These are phyloP conservation scores for Verticillium isaacii DNA, from an alignment of 2,329 filamentous ascomycete genomes.

Conservation along the genomic window DNA sequence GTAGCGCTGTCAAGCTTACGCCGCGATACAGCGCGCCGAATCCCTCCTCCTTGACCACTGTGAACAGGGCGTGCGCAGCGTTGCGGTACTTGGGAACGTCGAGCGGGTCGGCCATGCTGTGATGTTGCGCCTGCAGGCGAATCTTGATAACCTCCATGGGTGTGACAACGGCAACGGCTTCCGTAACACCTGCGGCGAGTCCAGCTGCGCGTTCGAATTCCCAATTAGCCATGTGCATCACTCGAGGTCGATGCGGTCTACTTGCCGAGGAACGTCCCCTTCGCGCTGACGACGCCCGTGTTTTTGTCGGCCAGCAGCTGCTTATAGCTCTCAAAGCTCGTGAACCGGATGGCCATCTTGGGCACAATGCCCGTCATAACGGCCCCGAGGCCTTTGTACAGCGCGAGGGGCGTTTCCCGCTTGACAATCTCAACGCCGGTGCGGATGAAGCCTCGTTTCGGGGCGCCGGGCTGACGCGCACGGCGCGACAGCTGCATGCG, in stretches of 20 bases:
- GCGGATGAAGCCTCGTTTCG: slow-evolving; percentile 79
- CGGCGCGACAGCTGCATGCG: slow-evolving; percentile 96
- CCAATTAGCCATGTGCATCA: background rate
- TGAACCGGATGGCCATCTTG: slow-evolving; percentile 99
- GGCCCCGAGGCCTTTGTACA: slow-evolving; percentile 98
- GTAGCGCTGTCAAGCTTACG: slow-evolving; percentile 85
- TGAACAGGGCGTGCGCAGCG: slow-evolving; percentile 77
- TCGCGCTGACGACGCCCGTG: slow-evolving; percentile 63
- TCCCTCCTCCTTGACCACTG: slow-evolving; percentile 88
- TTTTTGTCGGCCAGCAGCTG: slow-evolving; percentile 66
- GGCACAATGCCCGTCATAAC: slow-evolving; percentile 94
- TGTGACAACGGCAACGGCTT: slow-evolving; percentile 93
- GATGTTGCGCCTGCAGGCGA: slow-evolving; percentile 93
- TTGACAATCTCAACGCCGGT: slow-evolving; percentile 84
- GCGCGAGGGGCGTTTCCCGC: slow-evolving; percentile 83
- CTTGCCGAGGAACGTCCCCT: slow-evolving; percentile 54
- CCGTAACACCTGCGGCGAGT: slow-evolving; percentile 87
- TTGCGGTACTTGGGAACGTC: slow-evolving; percentile 97
- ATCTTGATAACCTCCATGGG: slow-evolving; percentile 99
- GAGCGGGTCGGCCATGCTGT: slow-evolving; percentile 94
- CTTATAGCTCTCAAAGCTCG: slow-evolving; percentile 96
- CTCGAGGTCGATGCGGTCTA: background rate
- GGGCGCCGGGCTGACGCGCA: slow-evolving; percentile 75
- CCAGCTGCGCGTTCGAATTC: slow-evolving; percentile 50
- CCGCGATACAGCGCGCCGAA: slow-evolving; percentile 84